Percentiles rank a stretch among this genome's conserved stretches.
Evolutionary conservation across 2,329 filamentous ascomycete species (phyloP).

Genomic region (Alternaria triticimaculans): DNA sequence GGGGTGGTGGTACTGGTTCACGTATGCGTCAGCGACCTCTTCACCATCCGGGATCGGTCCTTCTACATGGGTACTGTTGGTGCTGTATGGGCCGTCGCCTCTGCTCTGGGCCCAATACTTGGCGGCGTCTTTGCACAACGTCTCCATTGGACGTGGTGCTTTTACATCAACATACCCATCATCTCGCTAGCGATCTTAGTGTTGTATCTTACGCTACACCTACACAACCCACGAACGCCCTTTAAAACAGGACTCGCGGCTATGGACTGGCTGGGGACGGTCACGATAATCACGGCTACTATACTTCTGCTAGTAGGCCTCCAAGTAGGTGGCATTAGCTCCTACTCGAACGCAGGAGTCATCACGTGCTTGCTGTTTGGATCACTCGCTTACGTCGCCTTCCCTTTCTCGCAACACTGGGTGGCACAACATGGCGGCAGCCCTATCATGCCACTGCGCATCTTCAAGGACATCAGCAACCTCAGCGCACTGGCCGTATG

Average conservation of each 20-base stretch:
- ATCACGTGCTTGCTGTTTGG: constrained; percentile 61
- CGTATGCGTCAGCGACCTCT: constrained; percentile 63
- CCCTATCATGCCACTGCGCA: constrained; percentile 73
- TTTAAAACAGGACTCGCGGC: constrained; percentile 55
- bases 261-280: constrained; percentile 61
- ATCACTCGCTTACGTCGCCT: constrained; percentile 52
- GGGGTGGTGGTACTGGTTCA: constrained; percentile 61
- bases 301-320: constrained; percentile 60
- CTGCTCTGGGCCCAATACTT: constrained; percentile 60
- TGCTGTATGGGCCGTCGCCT: constrained; percentile 63
- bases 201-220: constrained; percentile 59
- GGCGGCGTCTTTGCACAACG: constrained; percentile 59
- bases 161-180: constrained; percentile 55
- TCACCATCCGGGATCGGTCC: constrained; percentile 52
- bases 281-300: constrained; percentile 57
- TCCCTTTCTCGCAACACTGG: constrained; percentile 69
- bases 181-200: constrained; percentile 57
- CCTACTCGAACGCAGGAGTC: constrained; percentile 58
- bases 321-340: constrained; percentile 57
- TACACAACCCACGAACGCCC: constrained; percentile 59
- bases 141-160: constrained; percentile 60
- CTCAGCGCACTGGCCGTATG: constrained; percentile 61
- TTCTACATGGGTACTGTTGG: constrained; percentile 61
- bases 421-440: constrained; percentile 64
- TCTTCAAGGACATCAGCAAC: constrained; percentile 65